Evolutionary conservation across 495 filamentous ascomycete species (phyloP), one percentile per base, ranked within the genome.

Genomic region (Aspergillus conjunctus): DNA sequence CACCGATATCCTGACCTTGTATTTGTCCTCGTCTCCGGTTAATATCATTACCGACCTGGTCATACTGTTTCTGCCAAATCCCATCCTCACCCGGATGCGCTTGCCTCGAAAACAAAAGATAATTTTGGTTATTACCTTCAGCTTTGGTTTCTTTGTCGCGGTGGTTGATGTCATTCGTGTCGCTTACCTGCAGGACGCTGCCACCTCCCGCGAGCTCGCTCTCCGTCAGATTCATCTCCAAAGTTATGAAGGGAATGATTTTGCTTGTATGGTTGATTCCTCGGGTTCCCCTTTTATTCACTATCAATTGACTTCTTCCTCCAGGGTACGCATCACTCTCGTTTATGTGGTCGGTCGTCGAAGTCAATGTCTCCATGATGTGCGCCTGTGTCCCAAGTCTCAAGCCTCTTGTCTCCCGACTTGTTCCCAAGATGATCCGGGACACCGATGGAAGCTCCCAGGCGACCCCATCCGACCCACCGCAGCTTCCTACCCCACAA

Each of bases 301-400:
- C 9, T 30, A 48, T 41, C 3, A 6, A 7, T 21, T 30, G 7
- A 22, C 58, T 45, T 39, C 50, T 59, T 22, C 58, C 32, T 34
- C 12, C 73, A 69, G 88, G 85, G 88, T 90, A 92, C 71, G 92
- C 88, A 4, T 90, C 91, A 4, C 71, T 91, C 2, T 89, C 91
- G 0, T 90, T 95, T 69, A 92, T 96, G 88, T 97, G 92, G 92
- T 93, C 89, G 17, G 90, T 87, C 9, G 84, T 97, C 60, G 92
- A 96, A 71, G 91, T 96, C 71, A 92, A 96, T 65, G 79, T 92
- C 8, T 92, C 92, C 8, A 90, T 96, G 56, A 88, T 93, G 44
- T 94, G 90, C 59, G 92, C 86, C 50, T 96, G 91, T 65, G 87
- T 96, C 30, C 93, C 92, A 14, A 93, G 89, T 18, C 76, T 96